Evolutionary conservation across 352 stramenopile genomes (phyloP), one percentile per base, ranked within the genome.

Genomic region (Globisporangium okanoganense): DNA sequence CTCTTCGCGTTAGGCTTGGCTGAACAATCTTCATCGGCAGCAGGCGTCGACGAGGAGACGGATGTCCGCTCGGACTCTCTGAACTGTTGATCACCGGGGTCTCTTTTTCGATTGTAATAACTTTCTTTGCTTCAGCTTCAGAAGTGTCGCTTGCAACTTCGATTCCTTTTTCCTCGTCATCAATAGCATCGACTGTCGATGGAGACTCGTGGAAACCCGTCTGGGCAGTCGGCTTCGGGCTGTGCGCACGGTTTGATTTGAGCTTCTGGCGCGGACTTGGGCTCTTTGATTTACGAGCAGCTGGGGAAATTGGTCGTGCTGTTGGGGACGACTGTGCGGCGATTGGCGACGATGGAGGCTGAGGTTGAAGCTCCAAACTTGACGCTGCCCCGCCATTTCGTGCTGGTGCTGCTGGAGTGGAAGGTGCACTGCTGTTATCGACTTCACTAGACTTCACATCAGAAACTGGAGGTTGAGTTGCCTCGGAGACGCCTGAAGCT

Each of bases 221-320:
- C 45, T 52, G 45, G 6, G 24, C 6, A 13, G 31, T 40, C 29
- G 22, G 9, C n/a, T 36, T 49, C 8, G 47, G 27, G 20, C 10
- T 64, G 38, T 58, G 35, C 6, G 48, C 44, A 29, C 48, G 41
- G 36, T 35, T 58, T n/a, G 48, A 44, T 6, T 64, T 48, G n/a
- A 64, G n/a, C 29, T 58, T 64, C 12, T 64, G 47, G 10, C 58
- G 48, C 5, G 58, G 36, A 43, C 58, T 64, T 41, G 48, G 58
- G 25, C 48, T 64, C 14, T 35, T 33, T 25, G 58, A 58, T 0
- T 35, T 44, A n/a, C 58, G 58, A 36, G 47, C 18, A 33, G 24
- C 40, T 14, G 58, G 58, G n/a, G 58, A 64, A 18, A 44, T 47
- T 14, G 43, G 44, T 62, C 20, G 47, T 8, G 56, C 18, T 9